A percentile compares a stretch with the other conserved stretches of the same genome.
Conservation (phyloP, 2,329 filamentous ascomycete species). For the Aspergillus sp. region DNA sequence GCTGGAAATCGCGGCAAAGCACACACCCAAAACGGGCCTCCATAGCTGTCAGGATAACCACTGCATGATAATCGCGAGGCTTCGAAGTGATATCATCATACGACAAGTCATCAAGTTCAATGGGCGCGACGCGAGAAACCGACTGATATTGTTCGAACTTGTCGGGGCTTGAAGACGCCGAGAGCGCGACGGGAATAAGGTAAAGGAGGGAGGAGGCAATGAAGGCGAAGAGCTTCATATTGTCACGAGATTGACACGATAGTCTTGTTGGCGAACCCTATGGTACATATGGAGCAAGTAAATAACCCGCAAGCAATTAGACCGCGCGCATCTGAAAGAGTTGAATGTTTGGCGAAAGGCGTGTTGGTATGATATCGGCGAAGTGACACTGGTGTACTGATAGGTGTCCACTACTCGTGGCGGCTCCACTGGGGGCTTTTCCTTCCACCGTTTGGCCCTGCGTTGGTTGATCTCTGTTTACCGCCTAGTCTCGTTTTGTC, state of each 20-base stretch:
- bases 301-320: conserved; percentile 1
- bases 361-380: not conserved
- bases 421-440: conserved; percentile 4
- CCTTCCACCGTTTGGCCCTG: not conserved
- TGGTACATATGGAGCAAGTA: not conserved
- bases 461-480: not conserved
- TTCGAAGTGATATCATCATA: conserved; percentile 74
- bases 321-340: not conserved
- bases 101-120: conserved; percentile 74
- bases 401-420: conserved; percentile 12
- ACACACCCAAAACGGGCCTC: conserved; percentile 81
- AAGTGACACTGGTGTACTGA: not conserved
- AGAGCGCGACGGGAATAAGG: conserved; percentile 27
- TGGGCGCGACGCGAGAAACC: conserved; percentile 65
- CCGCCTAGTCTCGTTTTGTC: not conserved
- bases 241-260: conserved; percentile 15
- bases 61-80: conserved; percentile 80
- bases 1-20: conserved; percentile 86
- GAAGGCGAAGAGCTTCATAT: conserved; percentile 34
- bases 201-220: conserved; percentile 46
- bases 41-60: conserved; percentile 81
- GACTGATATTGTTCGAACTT: conserved; percentile 71
- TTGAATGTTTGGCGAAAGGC: not conserved
- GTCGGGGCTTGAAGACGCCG: conserved; percentile 60
- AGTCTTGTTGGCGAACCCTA: not conserved